Evolutionary conservation across 345 rosid genomes (phyloP).

Genomic region (Linum usitatissimum): DNA sequence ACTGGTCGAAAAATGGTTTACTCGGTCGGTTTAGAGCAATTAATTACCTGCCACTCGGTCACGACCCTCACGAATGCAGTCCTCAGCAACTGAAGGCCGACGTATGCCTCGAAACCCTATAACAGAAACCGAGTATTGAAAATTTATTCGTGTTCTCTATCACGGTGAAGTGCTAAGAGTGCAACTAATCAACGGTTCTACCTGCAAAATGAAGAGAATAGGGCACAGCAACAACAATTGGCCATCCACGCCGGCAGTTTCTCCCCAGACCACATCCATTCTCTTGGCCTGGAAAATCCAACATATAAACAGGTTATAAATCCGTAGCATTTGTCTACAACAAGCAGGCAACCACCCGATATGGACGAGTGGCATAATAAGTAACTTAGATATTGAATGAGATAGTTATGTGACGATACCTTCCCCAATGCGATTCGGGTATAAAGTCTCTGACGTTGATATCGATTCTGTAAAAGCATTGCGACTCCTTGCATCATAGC

Average conservation of each 20-base stretch:
- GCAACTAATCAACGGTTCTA: conserved; percentile 15
- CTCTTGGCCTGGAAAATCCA: conserved; percentile 67
- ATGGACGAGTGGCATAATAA: conserved; percentile 1
- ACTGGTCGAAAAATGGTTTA: not conserved
- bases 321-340: not conserved
- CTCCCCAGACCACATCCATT: conserved; percentile 99
- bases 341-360: not conserved
- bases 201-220: conserved; percentile 88
- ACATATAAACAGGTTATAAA: not conserved
- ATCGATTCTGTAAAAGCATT: conserved; percentile 96
- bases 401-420: conserved; percentile 28
- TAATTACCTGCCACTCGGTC: conserved; percentile 84
- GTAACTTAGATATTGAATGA: conserved; percentile 6
- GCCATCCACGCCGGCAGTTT: conserved; percentile 96
- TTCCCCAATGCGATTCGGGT: conserved; percentile 97
- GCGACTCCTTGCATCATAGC: conserved; percentile 99
- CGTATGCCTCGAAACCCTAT: conserved; percentile 92
- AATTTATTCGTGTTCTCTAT: not conserved
- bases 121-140: conserved; percentile 12
- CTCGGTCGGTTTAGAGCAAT: not conserved
- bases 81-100: conserved; percentile 71
- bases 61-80: conserved; percentile 63
- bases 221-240: conserved; percentile 94
- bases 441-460: conserved; percentile 97
- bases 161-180: not conserved